Evolutionary conservation across 495 filamentous ascomycete genomes (phyloP).

Genomic region (Aspergillus haitiensis): DNA sequence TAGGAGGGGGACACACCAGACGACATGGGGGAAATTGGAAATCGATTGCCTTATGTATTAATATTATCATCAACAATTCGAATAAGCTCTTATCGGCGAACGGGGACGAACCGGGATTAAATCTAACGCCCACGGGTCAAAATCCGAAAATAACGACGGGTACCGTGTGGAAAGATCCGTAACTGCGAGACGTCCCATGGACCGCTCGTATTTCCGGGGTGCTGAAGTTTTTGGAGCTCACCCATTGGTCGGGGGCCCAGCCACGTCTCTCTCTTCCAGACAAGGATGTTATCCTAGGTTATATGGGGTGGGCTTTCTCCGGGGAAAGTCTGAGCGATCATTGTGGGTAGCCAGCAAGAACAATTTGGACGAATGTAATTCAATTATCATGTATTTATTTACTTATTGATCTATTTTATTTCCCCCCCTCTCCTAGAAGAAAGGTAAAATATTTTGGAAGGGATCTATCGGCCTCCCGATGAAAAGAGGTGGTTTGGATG

Average conservation of each 20-base stretch:
- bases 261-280: constrained; percentile 7
- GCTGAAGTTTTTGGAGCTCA: neutral
- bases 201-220: constrained; percentile 19
- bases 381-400: neutral
- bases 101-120: constrained; percentile 20
- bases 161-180: neutral
- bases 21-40: constrained; percentile 12
- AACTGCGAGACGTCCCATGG: neutral
- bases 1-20: constrained; percentile 16
- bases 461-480: neutral
- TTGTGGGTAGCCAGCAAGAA: neutral
- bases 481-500: constrained; percentile 24
- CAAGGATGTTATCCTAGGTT: neutral
- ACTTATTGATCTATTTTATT: neutral
- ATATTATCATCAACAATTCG: constrained; percentile 35
- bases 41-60: constrained; percentile 36
- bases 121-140: constrained; percentile 3
- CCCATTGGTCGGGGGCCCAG: constrained; percentile 21
- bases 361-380: constrained; percentile 8
- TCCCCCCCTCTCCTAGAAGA: too few species aligned
- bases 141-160: constrained; percentile 3
- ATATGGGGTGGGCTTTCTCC: constrained; percentile 15
- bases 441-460: too few species aligned
- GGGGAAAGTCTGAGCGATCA: constrained; percentile 10
- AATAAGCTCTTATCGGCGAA: constrained; percentile 28